phyloP scores from a whole-genome alignment of 129 eudicot genomes.

The Pulicaria dysenterica region DNA sequence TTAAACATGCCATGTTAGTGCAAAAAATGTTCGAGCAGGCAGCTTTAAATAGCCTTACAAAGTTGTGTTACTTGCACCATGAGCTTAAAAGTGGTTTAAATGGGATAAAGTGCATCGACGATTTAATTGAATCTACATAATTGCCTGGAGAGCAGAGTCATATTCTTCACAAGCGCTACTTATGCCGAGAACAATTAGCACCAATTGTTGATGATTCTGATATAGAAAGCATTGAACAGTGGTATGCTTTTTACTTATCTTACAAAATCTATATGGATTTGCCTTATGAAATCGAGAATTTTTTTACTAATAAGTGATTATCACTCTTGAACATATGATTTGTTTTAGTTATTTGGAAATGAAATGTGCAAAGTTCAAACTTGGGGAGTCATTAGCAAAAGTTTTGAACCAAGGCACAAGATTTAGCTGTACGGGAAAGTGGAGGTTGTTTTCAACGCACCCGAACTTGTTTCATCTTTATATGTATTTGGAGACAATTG shows the following conservation, averaged over 20 bases:
- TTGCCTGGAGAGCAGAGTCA: slow-evolving; percentile 56
- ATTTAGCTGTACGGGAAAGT: slow-evolving; percentile 65
- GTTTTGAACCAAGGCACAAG: slow-evolving; percentile 71
- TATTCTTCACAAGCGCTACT: slow-evolving; percentile 48
- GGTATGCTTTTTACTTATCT: slow-evolving; percentile 48
- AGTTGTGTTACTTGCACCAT: slow-evolving; percentile 58
- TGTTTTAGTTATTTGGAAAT: slow-evolving; percentile 65
- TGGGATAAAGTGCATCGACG: slow-evolving; percentile 61
- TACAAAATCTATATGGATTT: neutral
- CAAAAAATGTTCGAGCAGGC: slow-evolving; percentile 65
- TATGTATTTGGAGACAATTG: slow-evolving; percentile 64
- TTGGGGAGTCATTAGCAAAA: slow-evolving; percentile 69
- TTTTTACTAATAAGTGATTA: neutral
- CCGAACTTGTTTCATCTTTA: slow-evolving; percentile 61
- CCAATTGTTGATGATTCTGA: slow-evolving; percentile 64
- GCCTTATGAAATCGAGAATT: neutral
- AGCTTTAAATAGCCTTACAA: slow-evolving; percentile 59
- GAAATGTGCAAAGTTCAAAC: slow-evolving; percentile 64
- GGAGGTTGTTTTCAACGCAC: slow-evolving; percentile 55
- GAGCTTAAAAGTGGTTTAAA: slow-evolving; percentile 60
- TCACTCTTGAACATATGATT: neutral
- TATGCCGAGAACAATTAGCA: slow-evolving; percentile 73
- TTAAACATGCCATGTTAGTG: slow-evolving; percentile 72
- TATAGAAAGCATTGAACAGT: slow-evolving; percentile 71
- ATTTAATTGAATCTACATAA: slow-evolving; percentile 54